Base-by-base conservation (phyloP, 2,329 filamentous ascomycete genomes). In the Aspergillus phoenicis region DNA sequence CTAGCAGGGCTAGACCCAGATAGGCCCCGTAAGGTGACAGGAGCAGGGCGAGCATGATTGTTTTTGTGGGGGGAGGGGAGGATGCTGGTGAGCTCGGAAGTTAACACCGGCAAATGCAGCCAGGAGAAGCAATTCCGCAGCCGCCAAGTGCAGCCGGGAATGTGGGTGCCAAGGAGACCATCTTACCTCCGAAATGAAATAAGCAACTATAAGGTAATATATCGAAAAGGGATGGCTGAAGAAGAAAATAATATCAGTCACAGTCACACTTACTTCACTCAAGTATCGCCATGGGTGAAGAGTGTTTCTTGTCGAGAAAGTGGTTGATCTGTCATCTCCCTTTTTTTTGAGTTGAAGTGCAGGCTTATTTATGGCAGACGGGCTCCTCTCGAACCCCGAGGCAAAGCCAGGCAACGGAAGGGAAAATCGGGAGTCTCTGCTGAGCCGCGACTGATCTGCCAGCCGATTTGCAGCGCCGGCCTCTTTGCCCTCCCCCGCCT, bases 1-100 rank as follows among this genome's bases (percentile, higher is more conserved):
- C 64, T 0, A 82, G 78, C 13, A 86, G 61, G 28, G 82, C 80
- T 24, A 86, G 71, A 38, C 87, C 73, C 2, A 73, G 61, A 57
- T 74, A 79, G 5, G 67, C 66, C 47, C 72, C 62, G 11, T 76
- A 60, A 2, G 70, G 62, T 15, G 70, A 67, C 53, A 75, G 13
- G 8, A 77, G 49, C 13, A 62, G 41, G 45, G 60, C 58, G 38
- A 69, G 59, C 75, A 77, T 78, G 24, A 3, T 36, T 36, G 33
- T 13, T 36, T 36, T 36, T 36, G 33, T 36, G 33, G 33, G 33
- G 47, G 13, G 3, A 33, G 47, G 13, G 3, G n/a, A 10, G 24
- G 6, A 30, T 15, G 33, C 33, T 36, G 33, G 11, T 36, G 11
- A 5, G 33, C 11, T 36, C 33, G 33, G 33, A 36, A 2, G 33